A percentile compares a stretch with the other conserved stretches of the same genome.
These are phyloP conservation scores for Chrysochromulina tobinii DNA, from an alignment of 78 protist species.

Conservation along the genomic window DNA sequence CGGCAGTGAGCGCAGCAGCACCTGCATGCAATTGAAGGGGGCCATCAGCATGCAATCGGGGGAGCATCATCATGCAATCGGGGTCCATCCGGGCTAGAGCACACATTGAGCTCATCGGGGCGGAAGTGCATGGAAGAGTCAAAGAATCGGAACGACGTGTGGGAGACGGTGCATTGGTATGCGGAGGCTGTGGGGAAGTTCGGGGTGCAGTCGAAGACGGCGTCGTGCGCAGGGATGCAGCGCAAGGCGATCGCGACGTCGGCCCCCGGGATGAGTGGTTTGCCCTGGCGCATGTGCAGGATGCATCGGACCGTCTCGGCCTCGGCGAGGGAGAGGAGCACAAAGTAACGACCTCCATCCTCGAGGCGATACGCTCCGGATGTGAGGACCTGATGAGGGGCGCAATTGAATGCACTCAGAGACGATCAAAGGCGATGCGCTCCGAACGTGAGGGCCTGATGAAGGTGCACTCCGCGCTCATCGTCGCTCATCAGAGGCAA, in stretches of 20 bases:
- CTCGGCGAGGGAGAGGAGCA: conserved; percentile 66
- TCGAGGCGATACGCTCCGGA: not conserved
- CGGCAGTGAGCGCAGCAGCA: conserved; percentile 8
- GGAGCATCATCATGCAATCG: too few relatives aligned
- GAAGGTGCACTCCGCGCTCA: too few relatives aligned
- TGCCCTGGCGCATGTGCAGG: conserved; percentile 44
- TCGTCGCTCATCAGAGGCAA: too few relatives aligned
- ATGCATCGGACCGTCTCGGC: conserved; percentile 66
- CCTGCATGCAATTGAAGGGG: too few relatives aligned
- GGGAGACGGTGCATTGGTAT: not conserved
- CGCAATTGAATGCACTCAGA: too few relatives aligned
- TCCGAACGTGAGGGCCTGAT: too few relatives aligned
- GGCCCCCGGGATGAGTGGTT: not conserved
- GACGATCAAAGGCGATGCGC: too few relatives aligned
- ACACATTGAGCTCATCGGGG: not conserved
- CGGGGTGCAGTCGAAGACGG: not conserved
- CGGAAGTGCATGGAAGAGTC: conserved; percentile 28
- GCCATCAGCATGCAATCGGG: too few relatives aligned
- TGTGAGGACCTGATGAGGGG: not conserved
- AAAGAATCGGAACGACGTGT: not conserved
- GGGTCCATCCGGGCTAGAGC: too few relatives aligned
- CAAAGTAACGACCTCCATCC: conserved; percentile 21
- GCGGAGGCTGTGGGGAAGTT: not conserved
- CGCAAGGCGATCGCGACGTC: not conserved
- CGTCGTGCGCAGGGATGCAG: not conserved